These are phyloP conservation scores for Kazachstania taianensis DNA, from an alignment of 805 yeast species.

Conservation along the genomic window DNA sequence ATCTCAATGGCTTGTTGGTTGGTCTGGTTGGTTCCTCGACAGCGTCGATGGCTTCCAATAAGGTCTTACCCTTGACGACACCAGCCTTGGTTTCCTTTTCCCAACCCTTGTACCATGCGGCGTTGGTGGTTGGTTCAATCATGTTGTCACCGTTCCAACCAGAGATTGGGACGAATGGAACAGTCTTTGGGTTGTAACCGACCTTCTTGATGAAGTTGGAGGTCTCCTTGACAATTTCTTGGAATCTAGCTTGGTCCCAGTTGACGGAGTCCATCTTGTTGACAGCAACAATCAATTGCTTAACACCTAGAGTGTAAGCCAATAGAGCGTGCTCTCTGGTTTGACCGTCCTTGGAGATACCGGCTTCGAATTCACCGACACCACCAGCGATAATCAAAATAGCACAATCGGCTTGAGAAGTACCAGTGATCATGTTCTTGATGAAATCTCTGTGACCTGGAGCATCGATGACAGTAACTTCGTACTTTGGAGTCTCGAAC, in stretches of 20 bases:
- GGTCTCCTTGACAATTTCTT: conserved; percentile 68
- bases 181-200: conserved; percentile 74
- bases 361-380: conserved; percentile 92
- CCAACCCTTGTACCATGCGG: conserved; percentile 88
- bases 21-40: conserved; percentile 75
- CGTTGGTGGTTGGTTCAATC: conserved; percentile 74
- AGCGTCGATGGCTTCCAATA: conserved; percentile 77
- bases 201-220: conserved; percentile 75
- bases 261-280: conserved; percentile 93
- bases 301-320: conserved; percentile 62
- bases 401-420: conserved; percentile 90
- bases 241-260: conserved; percentile 75
- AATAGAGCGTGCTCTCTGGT: conserved; percentile 62
- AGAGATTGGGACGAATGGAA: conserved; percentile 82
- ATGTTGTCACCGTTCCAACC: conserved; percentile 93
- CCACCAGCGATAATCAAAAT: conserved; percentile 86
- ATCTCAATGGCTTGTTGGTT: conserved; percentile 77
- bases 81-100: conserved; percentile 66
- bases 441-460: conserved; percentile 97
- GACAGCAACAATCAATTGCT: conserved; percentile 78
- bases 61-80: conserved; percentile 65
- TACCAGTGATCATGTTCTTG: conserved; percentile 94
- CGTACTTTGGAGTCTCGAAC: conserved; percentile 84
- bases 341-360: conserved; percentile 91
- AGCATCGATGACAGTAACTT: conserved; percentile 87